phyloP scores from a whole-genome alignment of 805 yeast genomes.

The Starmerella potacharoeniae region DNA sequence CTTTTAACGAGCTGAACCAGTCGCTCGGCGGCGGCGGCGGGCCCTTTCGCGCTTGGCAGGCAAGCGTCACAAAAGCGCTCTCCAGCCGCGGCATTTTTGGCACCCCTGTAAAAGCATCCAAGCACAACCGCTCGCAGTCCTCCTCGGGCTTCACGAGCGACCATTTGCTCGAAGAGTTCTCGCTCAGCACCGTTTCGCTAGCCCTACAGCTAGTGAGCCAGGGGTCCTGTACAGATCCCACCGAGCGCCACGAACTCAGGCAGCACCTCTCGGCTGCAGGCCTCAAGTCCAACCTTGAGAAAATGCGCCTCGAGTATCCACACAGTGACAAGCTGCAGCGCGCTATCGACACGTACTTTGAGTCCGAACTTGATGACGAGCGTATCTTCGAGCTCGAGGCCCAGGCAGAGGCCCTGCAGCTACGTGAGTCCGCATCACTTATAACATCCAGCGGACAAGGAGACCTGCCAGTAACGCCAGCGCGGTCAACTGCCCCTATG shows the following conservation, averaged over 20 bases:
- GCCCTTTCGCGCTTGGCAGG: slow-evolving; percentile 63
- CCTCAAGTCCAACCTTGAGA: slow-evolving; percentile 23
- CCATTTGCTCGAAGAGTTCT: slow-evolving; percentile 56
- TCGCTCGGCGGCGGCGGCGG: slow-evolving; percentile 18
- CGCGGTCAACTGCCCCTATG: background rate
- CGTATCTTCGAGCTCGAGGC: slow-evolving; percentile 54
- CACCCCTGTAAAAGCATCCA: slow-evolving; percentile 84
- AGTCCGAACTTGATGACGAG: slow-evolving; percentile 49
- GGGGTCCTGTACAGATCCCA: slow-evolving; percentile 23
- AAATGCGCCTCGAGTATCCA: slow-evolving; percentile 5
- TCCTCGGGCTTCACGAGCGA: slow-evolving; percentile 34
- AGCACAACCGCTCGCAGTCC: slow-evolving; percentile 41
- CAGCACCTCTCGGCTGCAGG: slow-evolving; percentile 50
- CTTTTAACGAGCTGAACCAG: slow-evolving; percentile 31
- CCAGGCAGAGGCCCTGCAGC: background rate
- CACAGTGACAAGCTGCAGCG: slow-evolving; percentile 36
- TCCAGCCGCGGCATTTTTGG: slow-evolving; percentile 86
- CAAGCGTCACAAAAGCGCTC: slow-evolving; percentile 50
- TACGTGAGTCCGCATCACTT: background rate
- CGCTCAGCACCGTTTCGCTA: slow-evolving; percentile 57
- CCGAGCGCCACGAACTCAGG: slow-evolving; percentile 44
- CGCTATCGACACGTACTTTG: slow-evolving; percentile 38
- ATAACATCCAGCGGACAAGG: background rate
- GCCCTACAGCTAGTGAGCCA: slow-evolving; percentile 44
- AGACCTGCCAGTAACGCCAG: background rate